Conservation (phyloP, 257 asterid species). For the Forsythia viridissima region DNA sequence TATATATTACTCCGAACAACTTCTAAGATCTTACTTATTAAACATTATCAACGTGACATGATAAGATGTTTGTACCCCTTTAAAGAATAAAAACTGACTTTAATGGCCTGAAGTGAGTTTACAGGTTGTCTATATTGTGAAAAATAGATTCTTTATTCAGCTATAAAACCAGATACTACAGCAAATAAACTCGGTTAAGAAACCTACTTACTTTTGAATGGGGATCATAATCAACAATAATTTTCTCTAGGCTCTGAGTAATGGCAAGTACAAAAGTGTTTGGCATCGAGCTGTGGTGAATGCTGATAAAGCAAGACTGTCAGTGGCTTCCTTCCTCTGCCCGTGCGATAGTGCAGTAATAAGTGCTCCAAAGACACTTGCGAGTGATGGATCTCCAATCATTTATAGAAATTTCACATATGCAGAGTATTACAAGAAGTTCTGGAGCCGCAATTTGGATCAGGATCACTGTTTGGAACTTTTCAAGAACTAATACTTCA, state of each 20-base stretch:
- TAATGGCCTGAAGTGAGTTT: neutral
- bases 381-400: constrained; percentile 40
- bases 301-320: constrained; percentile 57
- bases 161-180: neutral
- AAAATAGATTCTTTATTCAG: neutral
- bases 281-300: constrained; percentile 94
- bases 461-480: constrained; percentile 81
- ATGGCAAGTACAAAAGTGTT: constrained; percentile 72
- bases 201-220: neutral
- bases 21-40: neutral
- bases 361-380: constrained; percentile 67
- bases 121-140: neutral
- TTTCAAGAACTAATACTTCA: constrained; percentile 49
- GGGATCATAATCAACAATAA: neutral
- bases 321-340: constrained; percentile 83
- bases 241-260: constrained; percentile 64
- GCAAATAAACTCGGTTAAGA: neutral
- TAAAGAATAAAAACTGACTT: neutral
- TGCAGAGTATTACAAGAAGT: constrained; percentile 72
- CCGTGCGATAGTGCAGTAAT: constrained; percentile 58
- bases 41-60: neutral
- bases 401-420: constrained; percentile 68
- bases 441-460: constrained; percentile 86
- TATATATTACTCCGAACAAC: neutral
- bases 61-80: neutral